Percentiles rank a stretch among this genome's conserved stretches.
phyloP scores from a whole-genome alignment of 345 rosid genomes.

The Turnera subulata region DNA sequence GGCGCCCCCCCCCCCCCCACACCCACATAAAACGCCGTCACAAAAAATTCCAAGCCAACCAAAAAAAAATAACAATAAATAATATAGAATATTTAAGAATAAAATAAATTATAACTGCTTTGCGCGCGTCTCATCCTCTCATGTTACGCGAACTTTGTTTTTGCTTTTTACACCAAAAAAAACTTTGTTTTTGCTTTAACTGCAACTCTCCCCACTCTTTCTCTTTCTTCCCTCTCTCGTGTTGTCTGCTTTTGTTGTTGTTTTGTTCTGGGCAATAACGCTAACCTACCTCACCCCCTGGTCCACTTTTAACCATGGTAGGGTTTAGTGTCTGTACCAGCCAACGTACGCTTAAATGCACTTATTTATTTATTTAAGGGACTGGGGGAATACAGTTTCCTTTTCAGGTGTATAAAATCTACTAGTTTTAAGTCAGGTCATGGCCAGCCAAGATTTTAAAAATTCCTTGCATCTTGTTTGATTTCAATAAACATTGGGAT shows the following conservation, averaged over 20 bases:
- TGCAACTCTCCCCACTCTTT: slow-evolving; percentile 14
- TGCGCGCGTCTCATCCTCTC: slow-evolving; percentile 41
- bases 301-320: slow-evolving; percentile 31
- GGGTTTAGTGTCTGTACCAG: background rate
- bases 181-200: slow-evolving; percentile 24
- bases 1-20: background rate
- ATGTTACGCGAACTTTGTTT: slow-evolving; percentile 34
- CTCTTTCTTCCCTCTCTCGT: slow-evolving; percentile 1
- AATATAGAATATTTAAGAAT: too few species aligned
- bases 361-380: too few species aligned
- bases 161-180: too few species aligned
- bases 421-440: too few species aligned
- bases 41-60: slow-evolving; percentile 22
- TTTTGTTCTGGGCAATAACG: slow-evolving; percentile 17
- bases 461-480: too few species aligned
- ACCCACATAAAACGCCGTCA: slow-evolving; percentile 31
- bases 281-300: slow-evolving; percentile 24
- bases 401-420: too few species aligned
- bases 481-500: too few species aligned
- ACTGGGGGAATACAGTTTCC: too few species aligned
- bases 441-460: too few species aligned
- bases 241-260: slow-evolving; percentile 7
- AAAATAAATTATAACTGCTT: slow-evolving; percentile 12
- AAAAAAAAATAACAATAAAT: too few species aligned
- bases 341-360: background rate